A percentile compares a stretch with the other conserved stretches of the same genome.
phyloP scores from a whole-genome alignment of 202 grass and related monocot genomes.

The Musa balbisiana region DNA sequence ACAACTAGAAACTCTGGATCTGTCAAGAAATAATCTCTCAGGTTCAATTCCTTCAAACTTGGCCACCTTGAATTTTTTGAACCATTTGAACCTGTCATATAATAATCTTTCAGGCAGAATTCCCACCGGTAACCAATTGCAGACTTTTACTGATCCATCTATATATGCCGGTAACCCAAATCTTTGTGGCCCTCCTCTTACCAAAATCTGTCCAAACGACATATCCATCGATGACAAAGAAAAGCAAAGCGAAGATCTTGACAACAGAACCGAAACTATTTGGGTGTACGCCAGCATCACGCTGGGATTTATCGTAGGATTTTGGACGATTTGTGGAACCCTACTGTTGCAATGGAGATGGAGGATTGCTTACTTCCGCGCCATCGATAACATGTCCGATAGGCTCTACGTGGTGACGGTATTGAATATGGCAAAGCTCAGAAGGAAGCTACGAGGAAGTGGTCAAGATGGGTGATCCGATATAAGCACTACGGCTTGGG shows the following conservation, averaged over 20 bases:
- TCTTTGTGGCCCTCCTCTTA: slow-evolving; percentile 28
- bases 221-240: background rate
- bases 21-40: slow-evolving; percentile 33
- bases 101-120: slow-evolving; percentile 41
- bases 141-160: slow-evolving; percentile 17
- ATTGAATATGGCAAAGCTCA: too few relatives aligned
- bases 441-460: too few relatives aligned
- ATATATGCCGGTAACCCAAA: slow-evolving; percentile 28
- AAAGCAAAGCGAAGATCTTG: background rate
- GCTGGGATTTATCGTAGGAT: slow-evolving; percentile 4
- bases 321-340: background rate
- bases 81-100: slow-evolving; percentile 21
- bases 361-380: background rate
- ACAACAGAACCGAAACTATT: background rate
- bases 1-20: slow-evolving; percentile 28
- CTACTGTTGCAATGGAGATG: background rate
- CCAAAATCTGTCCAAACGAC: slow-evolving; percentile 1
- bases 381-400: background rate
- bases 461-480: too few relatives aligned
- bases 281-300: background rate
- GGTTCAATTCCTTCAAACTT: slow-evolving; percentile 32
- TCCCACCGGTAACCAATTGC: slow-evolving; percentile 21
- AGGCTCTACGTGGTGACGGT: too few relatives aligned
- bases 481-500: too few relatives aligned
- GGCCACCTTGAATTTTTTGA: slow-evolving; percentile 9